These are phyloP conservation scores for Candida sp. DNA, from an alignment of 1,139 yeast genomes.

Conservation along the genomic window DNA sequence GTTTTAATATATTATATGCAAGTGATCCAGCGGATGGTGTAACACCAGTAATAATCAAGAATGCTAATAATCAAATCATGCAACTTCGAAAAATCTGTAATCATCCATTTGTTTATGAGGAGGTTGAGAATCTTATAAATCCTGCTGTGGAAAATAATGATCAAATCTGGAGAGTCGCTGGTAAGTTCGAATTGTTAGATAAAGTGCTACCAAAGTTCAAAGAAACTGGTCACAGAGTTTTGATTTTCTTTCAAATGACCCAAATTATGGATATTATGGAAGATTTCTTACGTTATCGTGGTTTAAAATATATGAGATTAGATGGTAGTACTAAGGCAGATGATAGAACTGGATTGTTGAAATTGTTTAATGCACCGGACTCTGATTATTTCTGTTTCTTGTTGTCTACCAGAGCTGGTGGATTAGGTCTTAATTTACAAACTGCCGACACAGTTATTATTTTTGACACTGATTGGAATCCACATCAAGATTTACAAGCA, in stretches of 20 bases:
- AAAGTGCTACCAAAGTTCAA: conserved; percentile 72
- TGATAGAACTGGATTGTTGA: conserved; percentile 70
- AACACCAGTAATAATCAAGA: conserved; percentile 64
- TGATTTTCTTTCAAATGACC: conserved; percentile 85
- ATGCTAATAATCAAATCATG: conserved; percentile 90
- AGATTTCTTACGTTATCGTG: conserved; percentile 65
- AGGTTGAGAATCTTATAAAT: conserved; percentile 83
- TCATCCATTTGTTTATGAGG: conserved; percentile 97
- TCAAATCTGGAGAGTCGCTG: conserved; percentile 71
- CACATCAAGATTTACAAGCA: conserved; percentile 90
- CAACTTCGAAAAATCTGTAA: conserved; percentile 95
- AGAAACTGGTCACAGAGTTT: conserved; percentile 72
- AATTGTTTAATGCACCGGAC: conserved; percentile 65
- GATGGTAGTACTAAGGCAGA: conserved; percentile 86
- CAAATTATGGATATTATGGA: conserved; percentile 90
- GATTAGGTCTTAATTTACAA: conserved; percentile 79
- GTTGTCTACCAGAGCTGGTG: conserved; percentile 87
- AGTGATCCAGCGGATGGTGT: conserved; percentile 46
- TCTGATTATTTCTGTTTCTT: conserved; percentile 78
- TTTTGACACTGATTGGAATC: conserved; percentile 90
- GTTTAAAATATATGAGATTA: conserved; percentile 68
- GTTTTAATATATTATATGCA: conserved; percentile 62
- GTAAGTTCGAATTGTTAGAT: conserved; percentile 77
- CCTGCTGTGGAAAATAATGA: conserved; percentile 71
- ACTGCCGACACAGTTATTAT: conserved; percentile 88